These are phyloP conservation scores for Geotrichum phurueaensis DNA, from an alignment of 1,139 yeast genomes.

Conservation along the genomic window DNA sequence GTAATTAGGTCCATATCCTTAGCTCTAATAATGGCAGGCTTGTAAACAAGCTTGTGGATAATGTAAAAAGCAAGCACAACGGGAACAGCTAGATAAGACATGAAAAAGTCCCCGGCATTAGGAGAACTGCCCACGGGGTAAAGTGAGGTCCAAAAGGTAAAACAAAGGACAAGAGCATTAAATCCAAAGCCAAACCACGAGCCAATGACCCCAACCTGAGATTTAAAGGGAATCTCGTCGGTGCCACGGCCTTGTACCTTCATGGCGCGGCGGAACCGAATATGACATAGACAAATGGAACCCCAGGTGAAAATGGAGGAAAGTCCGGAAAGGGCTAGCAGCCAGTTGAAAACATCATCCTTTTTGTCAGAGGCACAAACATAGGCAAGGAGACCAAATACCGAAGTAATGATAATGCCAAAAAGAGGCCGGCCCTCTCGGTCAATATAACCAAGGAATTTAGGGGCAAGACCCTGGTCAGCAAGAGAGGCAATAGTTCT, in stretches of 20 bases:
- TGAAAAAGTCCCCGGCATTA: constrained; percentile 43
- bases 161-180: constrained; percentile 59
- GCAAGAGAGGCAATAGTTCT: constrained; percentile 79
- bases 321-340: constrained; percentile 72
- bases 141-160: constrained; percentile 78
- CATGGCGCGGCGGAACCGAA: constrained; percentile 76
- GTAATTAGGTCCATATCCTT: constrained; percentile 42
- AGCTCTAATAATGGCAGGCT: constrained; percentile 39
- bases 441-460: constrained; percentile 64
- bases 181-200: constrained; percentile 59
- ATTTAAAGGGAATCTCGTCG: constrained; percentile 60
- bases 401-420: constrained; percentile 53
- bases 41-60: constrained; percentile 46
- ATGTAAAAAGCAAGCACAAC: constrained; percentile 45
- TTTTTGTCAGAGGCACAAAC: constrained; percentile 64
- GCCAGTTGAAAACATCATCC: constrained; percentile 68
- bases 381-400: constrained; percentile 64
- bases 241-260: constrained; percentile 55
- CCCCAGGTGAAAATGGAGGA: constrained; percentile 80
- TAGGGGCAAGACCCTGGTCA: constrained; percentile 77
- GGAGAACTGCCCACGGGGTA: constrained; percentile 54
- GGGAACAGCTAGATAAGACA: constrained; percentile 49
- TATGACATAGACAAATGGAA: constrained; percentile 66
- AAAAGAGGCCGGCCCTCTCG: constrained; percentile 67
- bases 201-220: constrained; percentile 68